These are phyloP conservation scores for Bryoglossum gracile DNA, from an alignment of 495 filamentous ascomycete genomes.

Conservation along the genomic window DNA sequence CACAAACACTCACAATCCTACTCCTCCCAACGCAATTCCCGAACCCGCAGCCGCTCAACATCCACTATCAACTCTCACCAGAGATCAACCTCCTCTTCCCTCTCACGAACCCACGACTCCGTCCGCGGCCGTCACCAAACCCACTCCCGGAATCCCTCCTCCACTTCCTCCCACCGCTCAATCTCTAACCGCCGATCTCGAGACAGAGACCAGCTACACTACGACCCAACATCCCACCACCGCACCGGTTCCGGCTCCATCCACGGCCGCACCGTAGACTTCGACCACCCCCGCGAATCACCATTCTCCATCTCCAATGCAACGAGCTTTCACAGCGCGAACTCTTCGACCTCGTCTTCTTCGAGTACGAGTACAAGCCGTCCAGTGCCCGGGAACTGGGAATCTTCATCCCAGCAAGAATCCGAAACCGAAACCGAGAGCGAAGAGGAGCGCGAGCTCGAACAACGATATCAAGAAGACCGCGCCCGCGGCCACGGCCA, in stretches of 20 bases:
- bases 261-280: slow-evolving; percentile 18
- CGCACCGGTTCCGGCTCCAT: slow-evolving; percentile 16
- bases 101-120: slow-evolving; percentile 12
- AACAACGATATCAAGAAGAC: too few relatives aligned
- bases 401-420: not conserved
- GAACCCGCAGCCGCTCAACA: slow-evolving; percentile 7
- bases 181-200: not conserved
- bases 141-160: not conserved
- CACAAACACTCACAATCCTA: not conserved
- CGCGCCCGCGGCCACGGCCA: too few relatives aligned
- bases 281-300: slow-evolving; percentile 17
- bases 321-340: slow-evolving; percentile 1
- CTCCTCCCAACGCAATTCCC: not conserved
- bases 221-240: slow-evolving; percentile 7
- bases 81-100: too few relatives aligned
- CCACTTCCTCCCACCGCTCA: too few relatives aligned
- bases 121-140: slow-evolving; percentile 4
- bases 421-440: not conserved
- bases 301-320: slow-evolving; percentile 19
- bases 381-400: not conserved
- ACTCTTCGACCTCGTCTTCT: not conserved
- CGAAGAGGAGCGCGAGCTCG: not conserved
- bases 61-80: not conserved
- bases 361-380: not conserved
- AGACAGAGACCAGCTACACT: slow-evolving; percentile 18